Conservation (phyloP, 2,329 filamentous ascomycete species). For the Lasiodiplodia gonubiensis region DNA sequence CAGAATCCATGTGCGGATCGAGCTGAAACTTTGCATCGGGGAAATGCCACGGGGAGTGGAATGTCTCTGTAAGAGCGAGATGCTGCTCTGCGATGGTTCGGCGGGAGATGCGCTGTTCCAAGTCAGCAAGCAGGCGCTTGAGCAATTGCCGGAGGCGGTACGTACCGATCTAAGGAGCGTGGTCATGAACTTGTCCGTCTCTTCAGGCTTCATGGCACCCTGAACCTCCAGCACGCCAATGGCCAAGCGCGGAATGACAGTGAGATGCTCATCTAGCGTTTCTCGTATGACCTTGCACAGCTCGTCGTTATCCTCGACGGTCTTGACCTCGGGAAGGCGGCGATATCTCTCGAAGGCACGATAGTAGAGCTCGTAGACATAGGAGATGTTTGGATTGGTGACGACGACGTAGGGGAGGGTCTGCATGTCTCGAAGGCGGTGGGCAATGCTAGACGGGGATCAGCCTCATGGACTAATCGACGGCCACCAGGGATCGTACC, state of each 20-base stretch:
- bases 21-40: slow-evolving; percentile 71
- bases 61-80: slow-evolving; percentile 91
- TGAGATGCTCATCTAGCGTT: slow-evolving; percentile 84
- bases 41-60: slow-evolving; percentile 88
- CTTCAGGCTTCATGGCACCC: slow-evolving; percentile 76
- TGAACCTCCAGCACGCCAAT: slow-evolving; percentile 94
- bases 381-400: slow-evolving; percentile 90
- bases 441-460: slow-evolving; percentile 69
- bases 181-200: slow-evolving; percentile 94
- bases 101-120: slow-evolving; percentile 79
- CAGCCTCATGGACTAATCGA: slow-evolving; percentile 15
- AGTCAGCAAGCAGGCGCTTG: background rate
- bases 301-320: slow-evolving; percentile 84
- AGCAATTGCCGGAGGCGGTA: background rate
- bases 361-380: slow-evolving; percentile 97
- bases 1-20: slow-evolving; percentile 76
- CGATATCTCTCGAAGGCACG: slow-evolving; percentile 93
- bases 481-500: slow-evolving; percentile 53
- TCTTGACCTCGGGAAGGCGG: slow-evolving; percentile 80
- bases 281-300: slow-evolving; percentile 81
- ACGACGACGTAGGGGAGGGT: slow-evolving; percentile 94
- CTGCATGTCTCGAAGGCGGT: slow-evolving; percentile 96
- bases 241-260: slow-evolving; percentile 90
- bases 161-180: slow-evolving; percentile 82
- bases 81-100: slow-evolving; percentile 98